A percentile compares a stretch with the other conserved stretches of the same genome.
Conservation (phyloP, 164 flowering plant species). For the Stephania cephalantha region DNA sequence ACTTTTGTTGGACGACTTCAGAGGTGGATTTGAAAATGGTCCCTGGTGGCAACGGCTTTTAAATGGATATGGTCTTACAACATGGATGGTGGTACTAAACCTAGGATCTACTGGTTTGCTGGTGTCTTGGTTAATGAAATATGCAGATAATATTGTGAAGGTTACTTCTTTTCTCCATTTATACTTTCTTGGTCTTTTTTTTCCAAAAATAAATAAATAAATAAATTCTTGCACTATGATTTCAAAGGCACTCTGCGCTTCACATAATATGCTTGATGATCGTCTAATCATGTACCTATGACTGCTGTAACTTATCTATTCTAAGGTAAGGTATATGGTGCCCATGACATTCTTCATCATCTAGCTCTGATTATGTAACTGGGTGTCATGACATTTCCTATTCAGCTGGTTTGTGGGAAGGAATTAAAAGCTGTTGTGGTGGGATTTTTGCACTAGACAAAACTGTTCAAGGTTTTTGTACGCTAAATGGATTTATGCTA, state of each 20-base stretch:
- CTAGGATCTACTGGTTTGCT: conserved; percentile 86
- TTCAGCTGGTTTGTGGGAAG: not conserved
- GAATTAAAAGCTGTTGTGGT: not conserved
- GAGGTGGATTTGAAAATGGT: conserved; percentile 83
- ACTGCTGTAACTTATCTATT: not conserved
- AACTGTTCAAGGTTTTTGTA: not conserved
- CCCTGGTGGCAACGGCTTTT: conserved; percentile 92
- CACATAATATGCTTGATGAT: not conserved
- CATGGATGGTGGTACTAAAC: conserved; percentile 93
- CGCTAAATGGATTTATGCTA: too few species aligned
- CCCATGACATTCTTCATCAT: not conserved
- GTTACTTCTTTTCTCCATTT: conserved; percentile 23
- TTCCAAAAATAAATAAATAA: too few species aligned
- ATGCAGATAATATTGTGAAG: conserved; percentile 95
- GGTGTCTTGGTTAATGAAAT: conserved; percentile 98
- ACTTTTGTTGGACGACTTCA: conserved; percentile 71
- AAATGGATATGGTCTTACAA: conserved; percentile 69
- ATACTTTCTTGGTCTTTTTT: too few species aligned
- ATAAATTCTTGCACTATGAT: not conserved
- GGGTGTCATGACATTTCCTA: not conserved
- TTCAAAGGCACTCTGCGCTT: not conserved
- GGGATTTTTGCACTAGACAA: not conserved
- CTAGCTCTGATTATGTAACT: not conserved
- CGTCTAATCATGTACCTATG: not conserved
- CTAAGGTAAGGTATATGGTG: not conserved